phyloP scores from a whole-genome alignment of 805 yeast species.

The Cyberlindnera mississippiensis region DNA sequence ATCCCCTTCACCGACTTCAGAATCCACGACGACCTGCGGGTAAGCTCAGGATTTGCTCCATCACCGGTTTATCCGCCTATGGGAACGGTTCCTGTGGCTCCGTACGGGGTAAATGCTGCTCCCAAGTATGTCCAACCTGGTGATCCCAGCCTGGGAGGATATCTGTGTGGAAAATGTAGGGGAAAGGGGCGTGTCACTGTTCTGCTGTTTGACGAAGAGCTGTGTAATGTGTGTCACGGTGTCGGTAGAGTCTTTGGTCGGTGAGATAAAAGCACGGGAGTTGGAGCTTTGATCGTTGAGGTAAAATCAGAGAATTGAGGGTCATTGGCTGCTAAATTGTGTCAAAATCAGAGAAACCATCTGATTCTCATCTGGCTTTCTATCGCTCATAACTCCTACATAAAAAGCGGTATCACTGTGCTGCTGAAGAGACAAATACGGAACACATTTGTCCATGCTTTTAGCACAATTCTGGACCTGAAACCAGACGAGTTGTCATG shows the following conservation, averaged over 20 bases:
- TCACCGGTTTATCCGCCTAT: not conserved
- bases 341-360: too few species aligned
- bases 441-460: too few species aligned
- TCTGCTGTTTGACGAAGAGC: constrained; percentile 11
- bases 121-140: constrained; percentile 59
- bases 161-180: constrained; percentile 56
- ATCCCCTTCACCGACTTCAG: constrained; percentile 21
- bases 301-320: too few species aligned
- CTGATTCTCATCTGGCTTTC: too few species aligned
- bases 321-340: too few species aligned
- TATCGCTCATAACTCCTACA: too few species aligned
- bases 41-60: constrained; percentile 5
- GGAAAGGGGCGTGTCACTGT: constrained; percentile 16
- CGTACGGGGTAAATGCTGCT: not conserved
- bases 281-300: too few species aligned
- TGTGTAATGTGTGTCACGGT: constrained; percentile 14
- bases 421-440: too few species aligned
- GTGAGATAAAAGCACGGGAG: too few species aligned
- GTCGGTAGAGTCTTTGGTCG: constrained; percentile 14
- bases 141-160: constrained; percentile 74
- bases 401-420: too few species aligned
- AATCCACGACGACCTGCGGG: constrained; percentile 13
- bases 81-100: constrained; percentile 12
- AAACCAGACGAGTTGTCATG: too few species aligned
- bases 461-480: too few species aligned